Base-by-base conservation (phyloP, 768 basidiomycete species). In the Trametes coccinea region DNA sequence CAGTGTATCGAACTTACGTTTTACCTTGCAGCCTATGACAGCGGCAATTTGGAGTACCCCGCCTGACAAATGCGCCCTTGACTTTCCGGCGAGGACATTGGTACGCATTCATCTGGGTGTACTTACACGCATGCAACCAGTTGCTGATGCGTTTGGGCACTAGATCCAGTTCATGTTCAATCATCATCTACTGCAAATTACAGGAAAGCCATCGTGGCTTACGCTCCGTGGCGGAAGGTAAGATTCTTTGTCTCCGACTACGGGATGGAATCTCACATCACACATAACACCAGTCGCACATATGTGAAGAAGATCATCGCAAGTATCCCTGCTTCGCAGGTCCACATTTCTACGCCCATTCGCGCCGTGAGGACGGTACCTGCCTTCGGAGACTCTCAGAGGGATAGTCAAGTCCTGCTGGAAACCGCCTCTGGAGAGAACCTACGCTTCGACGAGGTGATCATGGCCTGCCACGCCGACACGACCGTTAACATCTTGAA, bases 11-110 rank as follows among this genome's bases (percentile, higher is more conserved):
- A 22, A 37, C 11, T 49, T 2, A 13, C 34, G 22, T 3, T 22
- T 37, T 48, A 9, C 44, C 33, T 7, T 54, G 4, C 16, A 67
- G 89, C 89, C 89, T 0, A 88, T 92, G 88, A 89, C 87, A 7
- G 89, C 88, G 1, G 86, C 88, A 2, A 85, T 92, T 43, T 92
- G 90, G 90, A 89, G 84, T 47, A 90, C 88, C 0, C 86, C 88
- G 0, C 85, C 90, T 8, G 84, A 86, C 63, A 82, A 82, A 67
- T 89, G 87, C 64, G 79, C 83, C 2, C 72, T 86, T 52, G 86
- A 89, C 64, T 89, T 92, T 67, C 89, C 89, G 7, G 88, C 85
- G 0, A 77, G 75, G 43, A 90, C 89, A 0, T 72, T 91, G 71
- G 85, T 84, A 59, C 4, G 74, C 34, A 11, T 59, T 13, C 41